These are phyloP conservation scores for Chionographis japonica DNA, from an alignment of 106 monocot genomes.

Conservation along the genomic window DNA sequence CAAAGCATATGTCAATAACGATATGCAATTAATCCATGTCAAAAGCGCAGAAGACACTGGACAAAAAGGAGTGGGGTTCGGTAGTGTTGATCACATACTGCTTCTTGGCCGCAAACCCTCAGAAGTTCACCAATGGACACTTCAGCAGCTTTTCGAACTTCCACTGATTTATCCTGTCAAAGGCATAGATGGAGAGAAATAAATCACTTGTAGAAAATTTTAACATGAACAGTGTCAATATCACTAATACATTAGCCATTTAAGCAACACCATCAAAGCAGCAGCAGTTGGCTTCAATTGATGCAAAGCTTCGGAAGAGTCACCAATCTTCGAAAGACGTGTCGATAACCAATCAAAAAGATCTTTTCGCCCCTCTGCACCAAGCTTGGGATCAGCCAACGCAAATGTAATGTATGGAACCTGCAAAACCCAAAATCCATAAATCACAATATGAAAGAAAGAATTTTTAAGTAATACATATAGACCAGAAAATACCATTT, in stretches of 20 bases:
- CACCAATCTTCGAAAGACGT: constrained; percentile 59
- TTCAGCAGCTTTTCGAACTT: constrained; percentile 96
- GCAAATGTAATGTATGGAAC: constrained; percentile 74
- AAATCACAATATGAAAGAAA: not conserved
- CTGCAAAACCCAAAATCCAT: constrained; percentile 24
- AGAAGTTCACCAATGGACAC: constrained; percentile 65
- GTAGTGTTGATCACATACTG: constrained; percentile 38
- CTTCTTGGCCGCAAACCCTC: constrained; percentile 73
- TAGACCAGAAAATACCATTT: constrained; percentile 53
- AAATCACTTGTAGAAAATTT: not conserved
- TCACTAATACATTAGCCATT: not conserved
- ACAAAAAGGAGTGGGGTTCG: not conserved
- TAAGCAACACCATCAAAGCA: constrained; percentile 58
- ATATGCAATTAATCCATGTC: not conserved
- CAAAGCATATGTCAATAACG: not conserved
- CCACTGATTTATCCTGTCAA: constrained; percentile 87
- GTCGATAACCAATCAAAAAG: constrained; percentile 95
- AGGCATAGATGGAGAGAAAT: not conserved
- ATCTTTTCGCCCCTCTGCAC: constrained; percentile 93
- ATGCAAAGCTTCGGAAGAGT: constrained; percentile 76
- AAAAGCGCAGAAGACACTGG: not conserved
- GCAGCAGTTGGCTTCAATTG: constrained; percentile 74
- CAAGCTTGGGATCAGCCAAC: constrained; percentile 73
- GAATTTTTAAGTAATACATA: not conserved
- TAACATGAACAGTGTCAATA: too few species aligned